Base-by-base conservation (phyloP, 1,284 basidiomycete genomes). In the Ustilago cynodontis region DNA sequence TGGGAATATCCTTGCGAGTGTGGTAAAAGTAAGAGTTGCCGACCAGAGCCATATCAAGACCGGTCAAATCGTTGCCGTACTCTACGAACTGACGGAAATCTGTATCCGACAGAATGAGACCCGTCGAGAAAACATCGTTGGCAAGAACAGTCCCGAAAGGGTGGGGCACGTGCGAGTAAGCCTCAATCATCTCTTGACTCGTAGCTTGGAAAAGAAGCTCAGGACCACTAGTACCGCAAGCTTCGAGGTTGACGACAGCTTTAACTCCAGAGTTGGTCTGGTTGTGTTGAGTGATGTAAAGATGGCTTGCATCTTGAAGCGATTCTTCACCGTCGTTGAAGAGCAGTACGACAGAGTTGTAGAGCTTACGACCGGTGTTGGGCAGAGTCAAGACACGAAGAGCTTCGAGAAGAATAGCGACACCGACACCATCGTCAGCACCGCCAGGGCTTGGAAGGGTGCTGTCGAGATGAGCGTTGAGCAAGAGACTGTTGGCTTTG, bases 121-220 rank as follows among this genome's bases (percentile, higher is more conserved):
- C 96, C 0, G 94, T 96, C 57, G 91, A 91, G 87, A 99, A 99
- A 31, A 99, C 90, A 71, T 99, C 97, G 77, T 94, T 94, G 11
- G 96, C 96, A 49, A 94, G 90, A 65, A 98, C 91, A 0, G 94
- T 95, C 1, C 94, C 97, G 64, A 92, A 93, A 0, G 94, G 96
- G 81, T 92, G 92, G 65, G 95, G 94, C 0, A 94, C 93, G 77
- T 92, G 89, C 0, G 92, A 90, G 83, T 96, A 98, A 0, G 94
- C 95, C 68, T 93, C 89, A 20, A 98, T 93, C 94, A 99, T 97
- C 73, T 95, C 91, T 73, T 93, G 90, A 14, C 93, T 94, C 0
- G 94, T 98, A 0, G 96, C 96, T 88, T 99, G 96, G 89, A 99
- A 99, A 14, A 98, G 89, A 9, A 98, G 88, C 81, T 95, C 94